Percentiles rank a stretch among this genome's conserved stretches.
Evolutionary conservation across 208 protist genomes (phyloP).

Genomic region (Trypanosoma lewisi): DNA sequence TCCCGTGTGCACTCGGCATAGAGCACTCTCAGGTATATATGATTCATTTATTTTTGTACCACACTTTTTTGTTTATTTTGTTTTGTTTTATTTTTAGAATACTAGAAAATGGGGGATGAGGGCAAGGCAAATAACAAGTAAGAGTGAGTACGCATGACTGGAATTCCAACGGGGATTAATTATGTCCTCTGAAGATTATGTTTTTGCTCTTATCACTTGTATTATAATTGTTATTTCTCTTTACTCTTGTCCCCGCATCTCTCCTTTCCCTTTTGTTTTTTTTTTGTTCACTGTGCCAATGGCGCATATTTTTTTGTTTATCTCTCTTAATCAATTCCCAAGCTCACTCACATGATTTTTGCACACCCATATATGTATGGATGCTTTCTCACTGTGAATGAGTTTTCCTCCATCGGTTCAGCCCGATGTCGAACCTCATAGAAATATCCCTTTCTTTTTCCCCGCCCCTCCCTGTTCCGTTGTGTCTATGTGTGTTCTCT

Average conservation of each 20-base stretch:
- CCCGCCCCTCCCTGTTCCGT: neutral
- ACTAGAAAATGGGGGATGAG: neutral
- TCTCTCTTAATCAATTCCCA: constrained; percentile 7
- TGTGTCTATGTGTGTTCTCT: neutral
- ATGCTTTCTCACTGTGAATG: constrained; percentile 2
- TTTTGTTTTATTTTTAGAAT: constrained; percentile 8
- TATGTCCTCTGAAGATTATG: too few relatives aligned
- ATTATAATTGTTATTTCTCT: neutral
- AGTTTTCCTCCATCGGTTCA: neutral
- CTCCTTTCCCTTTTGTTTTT: neutral
- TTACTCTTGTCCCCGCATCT: neutral
- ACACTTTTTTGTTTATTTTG: neutral
- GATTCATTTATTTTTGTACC: neutral
- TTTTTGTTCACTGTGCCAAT: neutral
- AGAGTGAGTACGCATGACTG: too few relatives aligned
- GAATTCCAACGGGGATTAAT: too few relatives aligned
- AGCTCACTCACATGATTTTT: neutral
- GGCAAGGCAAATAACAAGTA: constrained; percentile 2
- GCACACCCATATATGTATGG: constrained; percentile 4
- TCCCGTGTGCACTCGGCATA: neutral
- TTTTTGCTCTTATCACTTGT: too few relatives aligned
- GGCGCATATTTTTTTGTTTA: neutral
- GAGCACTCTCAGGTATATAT: neutral
- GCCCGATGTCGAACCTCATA: neutral
- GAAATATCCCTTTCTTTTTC: constrained; percentile 2